Percentiles rank a stretch among this genome's conserved stretches.
phyloP scores from a whole-genome alignment of 176 grass and related monocot genomes.

The Chloris gayana region DNA sequence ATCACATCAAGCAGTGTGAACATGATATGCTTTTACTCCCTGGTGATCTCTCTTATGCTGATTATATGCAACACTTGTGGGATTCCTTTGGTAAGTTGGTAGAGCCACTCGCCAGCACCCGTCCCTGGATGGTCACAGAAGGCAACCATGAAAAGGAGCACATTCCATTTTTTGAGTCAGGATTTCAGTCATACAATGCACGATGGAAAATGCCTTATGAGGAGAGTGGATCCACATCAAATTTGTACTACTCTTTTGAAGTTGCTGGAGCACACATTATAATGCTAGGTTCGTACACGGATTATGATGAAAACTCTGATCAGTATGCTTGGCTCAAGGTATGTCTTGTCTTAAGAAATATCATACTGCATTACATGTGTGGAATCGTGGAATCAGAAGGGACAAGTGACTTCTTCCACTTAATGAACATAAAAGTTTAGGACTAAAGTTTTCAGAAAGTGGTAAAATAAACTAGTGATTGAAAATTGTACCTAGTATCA shows the following conservation, averaged over 20 bases:
- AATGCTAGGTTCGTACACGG: constrained; percentile 97
- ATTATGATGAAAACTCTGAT: constrained; percentile 87
- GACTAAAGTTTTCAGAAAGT: not conserved
- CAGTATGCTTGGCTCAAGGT: constrained; percentile 99
- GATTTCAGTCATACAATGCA: constrained; percentile 90
- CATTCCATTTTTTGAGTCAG: constrained; percentile 64
- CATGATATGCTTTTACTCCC: constrained; percentile 90
- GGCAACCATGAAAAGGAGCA: constrained; percentile 97
- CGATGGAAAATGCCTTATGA: constrained; percentile 97
- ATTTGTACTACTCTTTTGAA: constrained; percentile 94
- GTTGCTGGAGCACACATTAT: constrained; percentile 71
- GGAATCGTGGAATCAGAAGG: not conserved
- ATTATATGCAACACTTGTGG: constrained; percentile 96
- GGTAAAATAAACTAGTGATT: not conserved
- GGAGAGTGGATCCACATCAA: constrained; percentile 83
- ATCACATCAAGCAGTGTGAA: constrained; percentile 75
- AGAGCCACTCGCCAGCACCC: constrained; percentile 81
- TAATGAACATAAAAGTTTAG: not conserved
- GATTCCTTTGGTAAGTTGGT: constrained; percentile 88
- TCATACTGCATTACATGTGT: not conserved
- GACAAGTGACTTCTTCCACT: not conserved
- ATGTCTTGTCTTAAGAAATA: constrained; percentile 21
- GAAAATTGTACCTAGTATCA: not conserved
- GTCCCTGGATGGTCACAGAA: constrained; percentile 97
- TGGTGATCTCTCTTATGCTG: constrained; percentile 92